Base-by-base conservation (phyloP, 1,284 basidiomycete genomes). In the Naganishia albida region DNA sequence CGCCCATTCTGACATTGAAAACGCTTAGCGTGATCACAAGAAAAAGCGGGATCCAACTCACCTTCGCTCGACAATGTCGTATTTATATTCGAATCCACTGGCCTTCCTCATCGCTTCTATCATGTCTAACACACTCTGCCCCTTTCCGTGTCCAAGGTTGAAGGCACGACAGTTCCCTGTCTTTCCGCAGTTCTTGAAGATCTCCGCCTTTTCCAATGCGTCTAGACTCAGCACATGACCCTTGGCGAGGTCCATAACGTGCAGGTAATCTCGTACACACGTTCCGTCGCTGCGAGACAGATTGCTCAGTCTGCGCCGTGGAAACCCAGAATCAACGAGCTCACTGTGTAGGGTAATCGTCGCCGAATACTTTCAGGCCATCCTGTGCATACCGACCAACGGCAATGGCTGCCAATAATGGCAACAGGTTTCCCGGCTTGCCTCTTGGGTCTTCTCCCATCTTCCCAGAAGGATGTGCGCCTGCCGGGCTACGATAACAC, bases 391-490 rank as follows among this genome's bases (percentile, higher is more conserved):
- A 86, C 69, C 93, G 88, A 48, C 96, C 96, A 62, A 93, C 83
- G 2, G 96, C 94, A 85, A 99, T 98, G 66, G 97, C 93, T 4
- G 93, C 90, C 48, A 99, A 86, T 8, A 99, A 82, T 15, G 96
- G 96, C 40, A 99, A 82, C 34, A 99, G 85, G 80, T 99, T 99
- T 67, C 91, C 93, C 7, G 96, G 96, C 70, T 91, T 88, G 62
- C 96, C 96, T 60, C 86, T 85, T 12, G 96, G 96, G 74, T 98
- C 95, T 81, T 99, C 96, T 44, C 96, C 96, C 67, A 99, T 95
- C 72, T 85, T 80, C 59, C 96, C 96, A 10, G 93, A 97, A 3
- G 93, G 92, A 80, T 99, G 95, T 0, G 95, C 94, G 43, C 94
- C 94, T 44, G 91, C 94, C 69, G 95, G 94, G 80, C 91, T 96